Base-by-base conservation (phyloP, 495 filamentous ascomycete species). In the Penicillium diatomitis region DNA sequence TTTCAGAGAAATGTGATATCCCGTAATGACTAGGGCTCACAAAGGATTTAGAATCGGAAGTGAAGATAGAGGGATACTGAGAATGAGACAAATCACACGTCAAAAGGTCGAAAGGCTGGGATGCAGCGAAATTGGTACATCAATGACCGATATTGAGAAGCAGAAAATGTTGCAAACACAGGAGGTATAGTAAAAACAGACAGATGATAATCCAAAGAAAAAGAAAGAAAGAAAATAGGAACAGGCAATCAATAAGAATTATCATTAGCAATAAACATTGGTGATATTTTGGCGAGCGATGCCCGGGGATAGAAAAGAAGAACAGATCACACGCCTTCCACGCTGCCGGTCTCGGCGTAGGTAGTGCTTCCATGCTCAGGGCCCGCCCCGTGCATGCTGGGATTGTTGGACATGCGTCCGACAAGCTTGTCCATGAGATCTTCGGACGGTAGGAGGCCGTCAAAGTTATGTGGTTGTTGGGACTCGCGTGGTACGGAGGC, bases 371-470 rank as follows among this genome's bases (percentile, higher is more conserved):
- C 52, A 62, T 68, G 65, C 41, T 69, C 67, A 40, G 61, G 65
- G 47, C 65, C 67, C 32, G 61, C 64, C 61, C 67, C 66, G 51
- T 71, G 66, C 58, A 72, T 69, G 47, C 53, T 53, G 28, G 62
- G 51, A 40, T 61, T 67, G 33, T 60, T 64, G 38, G 67, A 58
- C 44, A 72, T 64, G 11, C 62, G 64, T 29, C 69, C 63, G 33
- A 72, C 67, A 20, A 71, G 44, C 53, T 69, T 73, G 39, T 68
- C 64, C 53, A 71, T 65, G 44, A 73, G 56, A 47, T 72, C 68
- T 11, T 72, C 70, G 2, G 63, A 52, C n/a, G 65, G 57, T 50
- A 69, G 41, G 6, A 71, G 48, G 3, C 61, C 61, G 40, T 73
- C 69, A 29, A 72, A 66, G 27, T 63, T 59, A 48, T 63, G 61